A percentile compares a stretch with the other conserved stretches of the same genome.
phyloP scores from a whole-genome alignment of 1,284 basidiomycete genomes.

The Dichomitus squalens region DNA sequence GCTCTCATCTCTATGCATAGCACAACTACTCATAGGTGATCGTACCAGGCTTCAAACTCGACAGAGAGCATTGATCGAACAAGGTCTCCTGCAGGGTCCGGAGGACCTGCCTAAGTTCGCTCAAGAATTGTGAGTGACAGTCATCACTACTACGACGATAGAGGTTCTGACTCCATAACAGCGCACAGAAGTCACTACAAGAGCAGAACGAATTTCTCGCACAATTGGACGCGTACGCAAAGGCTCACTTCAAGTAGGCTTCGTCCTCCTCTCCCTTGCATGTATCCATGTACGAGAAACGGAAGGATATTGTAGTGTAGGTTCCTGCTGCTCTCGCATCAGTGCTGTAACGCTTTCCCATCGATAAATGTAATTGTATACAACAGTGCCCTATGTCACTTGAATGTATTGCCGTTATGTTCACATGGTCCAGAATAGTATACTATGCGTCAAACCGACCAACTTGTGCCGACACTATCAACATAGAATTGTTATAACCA shows the following conservation, averaged over 20 bases:
- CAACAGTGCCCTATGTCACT: too few species aligned
- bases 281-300: too few species aligned
- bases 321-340: too few species aligned
- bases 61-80: slow-evolving; percentile 58
- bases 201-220: slow-evolving; percentile 22
- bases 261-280: background rate
- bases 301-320: background rate
- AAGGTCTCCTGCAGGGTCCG: slow-evolving; percentile 54
- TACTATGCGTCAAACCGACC: too few species aligned
- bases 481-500: too few species aligned
- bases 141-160: background rate
- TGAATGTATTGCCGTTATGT: too few species aligned
- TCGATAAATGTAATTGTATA: too few species aligned
- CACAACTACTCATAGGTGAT: slow-evolving; percentile 3
- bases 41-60: slow-evolving; percentile 49
- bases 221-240: slow-evolving; percentile 25
- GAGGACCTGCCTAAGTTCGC: slow-evolving; percentile 59
- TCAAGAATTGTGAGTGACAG: slow-evolving; percentile 57
- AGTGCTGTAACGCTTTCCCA: too few species aligned
- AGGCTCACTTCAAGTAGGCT: slow-evolving; percentile 12
- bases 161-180: background rate
- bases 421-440: too few species aligned
- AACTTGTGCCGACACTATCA: too few species aligned
- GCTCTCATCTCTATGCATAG: slow-evolving; percentile 20
- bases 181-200: slow-evolving; percentile 15